phyloP scores from a whole-genome alignment of 2,329 filamentous ascomycete species.

The Cordyceps pruinosa region DNA sequence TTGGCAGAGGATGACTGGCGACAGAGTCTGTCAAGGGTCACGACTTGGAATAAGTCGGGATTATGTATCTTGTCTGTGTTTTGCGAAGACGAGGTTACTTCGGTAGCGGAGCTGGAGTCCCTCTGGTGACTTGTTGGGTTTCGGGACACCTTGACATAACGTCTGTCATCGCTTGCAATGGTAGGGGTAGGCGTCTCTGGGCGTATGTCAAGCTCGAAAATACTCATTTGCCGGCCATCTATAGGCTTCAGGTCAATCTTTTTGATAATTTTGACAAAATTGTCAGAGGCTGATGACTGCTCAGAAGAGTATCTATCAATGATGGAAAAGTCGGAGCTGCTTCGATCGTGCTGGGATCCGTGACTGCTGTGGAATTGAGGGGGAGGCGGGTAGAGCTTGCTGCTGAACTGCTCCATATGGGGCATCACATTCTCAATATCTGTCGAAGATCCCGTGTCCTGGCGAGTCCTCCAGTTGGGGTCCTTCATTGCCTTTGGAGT shows the following conservation, averaged over 20 bases:
- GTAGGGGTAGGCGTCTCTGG: conserved; percentile 1
- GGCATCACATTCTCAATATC: neutral
- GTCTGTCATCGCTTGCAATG: neutral
- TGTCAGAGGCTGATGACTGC: neutral
- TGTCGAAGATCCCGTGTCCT: neutral
- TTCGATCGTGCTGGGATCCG: neutral
- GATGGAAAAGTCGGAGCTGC: neutral
- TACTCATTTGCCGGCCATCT: conserved; percentile 6
- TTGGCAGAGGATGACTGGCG: neutral
- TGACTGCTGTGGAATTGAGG: neutral
- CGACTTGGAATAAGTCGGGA: neutral
- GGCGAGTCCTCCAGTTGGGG: conserved; percentile 28
- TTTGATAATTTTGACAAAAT: neutral
- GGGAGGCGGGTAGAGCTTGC: neutral
- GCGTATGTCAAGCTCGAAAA: neutral
- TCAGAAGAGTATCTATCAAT: neutral
- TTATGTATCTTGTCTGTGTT: neutral
- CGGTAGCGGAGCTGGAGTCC: neutral
- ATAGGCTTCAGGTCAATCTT: neutral
- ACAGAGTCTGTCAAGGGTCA: neutral
- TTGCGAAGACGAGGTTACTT: neutral
- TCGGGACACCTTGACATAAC: neutral
- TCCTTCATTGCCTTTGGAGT: conserved; percentile 28
- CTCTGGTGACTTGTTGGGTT: neutral
- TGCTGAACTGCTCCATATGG: neutral